Evolutionary conservation across 2,329 filamentous ascomycete genomes (phyloP).

Genomic region (Neocucurbitaria cava): DNA sequence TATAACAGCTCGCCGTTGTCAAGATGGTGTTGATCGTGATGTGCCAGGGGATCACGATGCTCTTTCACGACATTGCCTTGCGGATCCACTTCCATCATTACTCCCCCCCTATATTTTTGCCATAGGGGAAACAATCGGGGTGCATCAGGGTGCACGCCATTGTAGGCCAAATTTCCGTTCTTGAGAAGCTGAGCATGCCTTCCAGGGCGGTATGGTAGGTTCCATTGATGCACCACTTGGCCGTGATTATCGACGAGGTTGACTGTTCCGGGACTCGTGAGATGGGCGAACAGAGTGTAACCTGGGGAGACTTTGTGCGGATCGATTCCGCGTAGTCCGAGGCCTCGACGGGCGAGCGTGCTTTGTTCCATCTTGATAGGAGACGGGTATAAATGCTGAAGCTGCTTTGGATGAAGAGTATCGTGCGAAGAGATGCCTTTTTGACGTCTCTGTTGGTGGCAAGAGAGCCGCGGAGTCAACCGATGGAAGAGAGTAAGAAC

Average conservation of each 20-base stretch:
- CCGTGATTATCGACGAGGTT: constrained; percentile 52
- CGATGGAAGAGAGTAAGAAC: background rate
- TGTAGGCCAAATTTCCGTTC: constrained; percentile 55
- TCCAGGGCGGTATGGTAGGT: constrained; percentile 50
- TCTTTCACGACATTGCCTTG: constrained; percentile 50
- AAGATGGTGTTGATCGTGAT: constrained; percentile 57
- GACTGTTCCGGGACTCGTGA: constrained; percentile 50
- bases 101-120: constrained; percentile 56
- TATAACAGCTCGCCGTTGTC: constrained; percentile 54
- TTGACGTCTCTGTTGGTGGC: background rate
- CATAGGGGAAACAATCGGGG: constrained; percentile 53
- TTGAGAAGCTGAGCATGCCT: constrained; percentile 55
- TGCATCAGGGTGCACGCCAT: constrained; percentile 51
- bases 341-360: constrained; percentile 51
- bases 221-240: constrained; percentile 54
- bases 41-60: constrained; percentile 51
- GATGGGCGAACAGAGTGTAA: constrained; percentile 52
- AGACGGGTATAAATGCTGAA: background rate
- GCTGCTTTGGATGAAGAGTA: background rate
- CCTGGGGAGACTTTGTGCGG: constrained; percentile 47
- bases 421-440: background rate
- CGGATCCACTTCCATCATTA: constrained; percentile 54
- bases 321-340: constrained; percentile 52
- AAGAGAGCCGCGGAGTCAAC: background rate
- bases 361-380: constrained; percentile 51